These are phyloP conservation scores for Leccinum uliginosum DNA, from an alignment of 768 basidiomycete species.

Conservation along the genomic window DNA sequence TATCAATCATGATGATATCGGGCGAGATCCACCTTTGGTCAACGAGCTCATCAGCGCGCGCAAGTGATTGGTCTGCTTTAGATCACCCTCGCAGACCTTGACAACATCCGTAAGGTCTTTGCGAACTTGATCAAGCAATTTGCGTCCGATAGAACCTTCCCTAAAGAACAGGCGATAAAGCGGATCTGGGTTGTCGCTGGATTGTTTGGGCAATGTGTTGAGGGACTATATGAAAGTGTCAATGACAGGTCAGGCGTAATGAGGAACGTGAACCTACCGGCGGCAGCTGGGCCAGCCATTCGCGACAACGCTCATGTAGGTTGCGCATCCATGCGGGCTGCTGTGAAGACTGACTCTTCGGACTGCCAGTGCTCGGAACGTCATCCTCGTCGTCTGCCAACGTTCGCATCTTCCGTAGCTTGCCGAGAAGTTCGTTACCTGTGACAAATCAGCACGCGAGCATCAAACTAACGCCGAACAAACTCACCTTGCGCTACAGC, in stretches of 20 bases:
- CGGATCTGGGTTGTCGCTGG: slow-evolving; percentile 74
- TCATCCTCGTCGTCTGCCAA: slow-evolving; percentile 83
- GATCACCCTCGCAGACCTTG: slow-evolving; percentile 77
- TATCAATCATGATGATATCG: background rate
- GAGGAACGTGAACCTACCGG: slow-evolving; percentile 42
- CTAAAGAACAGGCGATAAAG: slow-evolving; percentile 85
- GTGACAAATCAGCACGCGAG: slow-evolving; percentile 5
- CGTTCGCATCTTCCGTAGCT: slow-evolving; percentile 91
- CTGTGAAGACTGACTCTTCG: slow-evolving; percentile 62
- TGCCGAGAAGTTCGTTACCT: slow-evolving; percentile 81
- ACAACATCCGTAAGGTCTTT: slow-evolving; percentile 79
- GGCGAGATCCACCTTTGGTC: slow-evolving; percentile 65
- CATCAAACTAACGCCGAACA: background rate
- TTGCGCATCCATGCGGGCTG: slow-evolving; percentile 96
- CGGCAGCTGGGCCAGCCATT: slow-evolving; percentile 79
- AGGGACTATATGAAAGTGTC: slow-evolving; percentile 45
- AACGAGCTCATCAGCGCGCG: slow-evolving; percentile 86
- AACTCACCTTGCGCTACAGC: slow-evolving; percentile 81
- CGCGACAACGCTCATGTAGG: slow-evolving; percentile 73
- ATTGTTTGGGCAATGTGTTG: slow-evolving; percentile 58
- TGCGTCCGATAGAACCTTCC: slow-evolving; percentile 77
- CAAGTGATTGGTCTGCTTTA: slow-evolving; percentile 95
- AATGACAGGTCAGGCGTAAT: slow-evolving; percentile 4
- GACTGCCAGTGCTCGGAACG: slow-evolving; percentile 43
- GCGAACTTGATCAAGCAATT: slow-evolving; percentile 73